Evolutionary conservation across 768 basidiomycete species (phyloP).

Genomic region (Pholiota molesta): DNA sequence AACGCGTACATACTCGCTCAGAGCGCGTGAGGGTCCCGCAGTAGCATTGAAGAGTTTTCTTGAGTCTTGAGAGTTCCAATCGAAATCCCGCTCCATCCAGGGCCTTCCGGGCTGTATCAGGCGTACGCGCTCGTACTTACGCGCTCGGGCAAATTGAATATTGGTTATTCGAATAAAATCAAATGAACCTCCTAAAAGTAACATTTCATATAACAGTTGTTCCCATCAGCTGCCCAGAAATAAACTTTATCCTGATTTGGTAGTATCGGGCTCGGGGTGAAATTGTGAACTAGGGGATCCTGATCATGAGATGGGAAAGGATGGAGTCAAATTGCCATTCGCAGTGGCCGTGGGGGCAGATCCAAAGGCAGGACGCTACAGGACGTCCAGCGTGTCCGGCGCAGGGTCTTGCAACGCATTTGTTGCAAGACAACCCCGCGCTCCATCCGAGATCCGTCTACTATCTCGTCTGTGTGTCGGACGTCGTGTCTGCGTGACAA

Average conservation of each 20-base stretch:
- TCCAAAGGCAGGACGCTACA: neutral
- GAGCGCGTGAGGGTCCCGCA: no score
- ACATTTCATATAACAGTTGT: no score
- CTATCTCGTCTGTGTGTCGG: neutral
- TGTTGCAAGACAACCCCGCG: neutral
- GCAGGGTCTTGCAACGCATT: neutral
- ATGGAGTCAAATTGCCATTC: neutral
- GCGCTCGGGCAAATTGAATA: neutral
- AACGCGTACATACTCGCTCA: neutral
- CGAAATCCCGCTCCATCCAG: neutral
- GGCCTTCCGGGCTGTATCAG: neutral
- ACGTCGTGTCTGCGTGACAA: neutral
- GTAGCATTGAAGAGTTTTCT: no score
- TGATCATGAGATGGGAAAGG: slow-evolving; percentile 1
- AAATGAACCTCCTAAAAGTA: neutral
- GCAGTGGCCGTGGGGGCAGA: neutral
- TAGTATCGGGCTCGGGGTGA: neutral
- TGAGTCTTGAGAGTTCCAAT: neutral
- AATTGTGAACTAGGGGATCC: neutral
- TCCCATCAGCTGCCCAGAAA: neutral
- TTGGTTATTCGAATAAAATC: neutral
- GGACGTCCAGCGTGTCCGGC: neutral
- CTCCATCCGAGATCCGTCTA: neutral
- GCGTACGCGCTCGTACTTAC: neutral
- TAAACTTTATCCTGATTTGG: neutral